phyloP scores from a whole-genome alignment of 176 grass and related monocot species.

The Hordeum vulgare region DNA sequence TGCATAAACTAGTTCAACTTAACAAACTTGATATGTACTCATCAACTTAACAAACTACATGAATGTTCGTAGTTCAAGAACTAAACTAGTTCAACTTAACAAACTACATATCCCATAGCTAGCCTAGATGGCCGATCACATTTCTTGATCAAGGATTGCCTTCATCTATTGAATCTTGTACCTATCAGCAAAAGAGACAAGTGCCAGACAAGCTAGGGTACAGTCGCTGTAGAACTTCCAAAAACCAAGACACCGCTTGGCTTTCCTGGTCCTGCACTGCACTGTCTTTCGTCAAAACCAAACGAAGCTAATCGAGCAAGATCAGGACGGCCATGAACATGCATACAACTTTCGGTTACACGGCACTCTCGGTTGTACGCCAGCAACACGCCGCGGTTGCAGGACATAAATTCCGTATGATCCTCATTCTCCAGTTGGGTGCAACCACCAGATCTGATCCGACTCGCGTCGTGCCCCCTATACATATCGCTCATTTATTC shows the following conservation, averaged over 20 bases:
- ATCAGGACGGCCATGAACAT: background rate
- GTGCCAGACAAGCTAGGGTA: background rate
- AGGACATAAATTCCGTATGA: background rate
- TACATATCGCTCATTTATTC: background rate
- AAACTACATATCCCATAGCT: too few species aligned
- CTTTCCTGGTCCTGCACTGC: background rate
- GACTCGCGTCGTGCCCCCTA: background rate
- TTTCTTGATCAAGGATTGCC: too few species aligned
- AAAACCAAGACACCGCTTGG: background rate
- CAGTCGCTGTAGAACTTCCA: background rate
- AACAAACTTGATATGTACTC: too few species aligned
- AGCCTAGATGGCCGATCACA: too few species aligned
- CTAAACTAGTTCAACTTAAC: too few species aligned
- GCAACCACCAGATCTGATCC: constrained; percentile 2
- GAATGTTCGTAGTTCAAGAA: too few species aligned
- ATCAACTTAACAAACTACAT: too few species aligned
- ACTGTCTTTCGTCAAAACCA: background rate
- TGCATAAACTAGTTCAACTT: too few species aligned
- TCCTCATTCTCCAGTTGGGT: constrained; percentile 1
- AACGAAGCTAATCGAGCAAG: background rate
- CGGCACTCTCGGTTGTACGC: background rate
- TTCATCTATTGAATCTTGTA: too few species aligned
- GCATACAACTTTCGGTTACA: background rate
- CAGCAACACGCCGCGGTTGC: background rate
- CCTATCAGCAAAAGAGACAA: background rate